Percentiles rank a stretch among this genome's conserved stretches.
These are phyloP conservation scores for Pyrrhoderma noxium DNA, from an alignment of 1,284 basidiomycete species.

Conservation along the genomic window DNA sequence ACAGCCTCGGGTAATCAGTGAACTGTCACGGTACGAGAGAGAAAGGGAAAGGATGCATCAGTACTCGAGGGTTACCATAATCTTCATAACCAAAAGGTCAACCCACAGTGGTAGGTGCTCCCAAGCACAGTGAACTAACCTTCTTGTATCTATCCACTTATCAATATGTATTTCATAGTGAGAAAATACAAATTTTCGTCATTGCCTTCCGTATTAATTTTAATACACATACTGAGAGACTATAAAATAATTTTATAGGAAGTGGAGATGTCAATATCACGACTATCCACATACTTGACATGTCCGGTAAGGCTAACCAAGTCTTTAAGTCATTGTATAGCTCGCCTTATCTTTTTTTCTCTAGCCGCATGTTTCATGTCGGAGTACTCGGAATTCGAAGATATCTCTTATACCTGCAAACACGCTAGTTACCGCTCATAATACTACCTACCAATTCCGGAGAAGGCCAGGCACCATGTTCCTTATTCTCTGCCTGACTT, in stretches of 20 bases:
- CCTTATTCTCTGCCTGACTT: constrained; percentile 20
- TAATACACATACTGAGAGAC: constrained; percentile 11
- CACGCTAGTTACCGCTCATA: constrained; percentile 13
- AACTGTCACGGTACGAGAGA: too few species aligned
- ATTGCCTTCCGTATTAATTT: constrained; percentile 19
- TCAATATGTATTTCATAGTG: not conserved
- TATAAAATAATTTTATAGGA: constrained; percentile 6
- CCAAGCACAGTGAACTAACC: not conserved
- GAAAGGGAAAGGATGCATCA: too few species aligned
- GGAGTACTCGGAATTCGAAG: constrained; percentile 13
- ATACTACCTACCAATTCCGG: constrained; percentile 17
- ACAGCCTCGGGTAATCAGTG: too few species aligned
- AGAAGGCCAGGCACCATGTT: constrained; percentile 16
- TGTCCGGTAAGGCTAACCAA: constrained; percentile 2
- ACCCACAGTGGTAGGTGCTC: constrained; percentile 5
- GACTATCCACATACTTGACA: constrained; percentile 12
- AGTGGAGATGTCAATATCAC: constrained; percentile 6
- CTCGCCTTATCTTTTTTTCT: not conserved
- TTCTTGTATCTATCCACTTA: too few species aligned
- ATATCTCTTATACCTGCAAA: not conserved
- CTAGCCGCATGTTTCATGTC: constrained; percentile 14
- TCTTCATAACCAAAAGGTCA: constrained; percentile 11
- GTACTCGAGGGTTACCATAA: constrained; percentile 19
- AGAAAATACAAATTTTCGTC: constrained; percentile 7
- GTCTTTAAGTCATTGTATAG: not conserved